These are phyloP conservation scores for Canavalia gladiata DNA, from an alignment of 306 rosid genomes.

Conservation along the genomic window DNA sequence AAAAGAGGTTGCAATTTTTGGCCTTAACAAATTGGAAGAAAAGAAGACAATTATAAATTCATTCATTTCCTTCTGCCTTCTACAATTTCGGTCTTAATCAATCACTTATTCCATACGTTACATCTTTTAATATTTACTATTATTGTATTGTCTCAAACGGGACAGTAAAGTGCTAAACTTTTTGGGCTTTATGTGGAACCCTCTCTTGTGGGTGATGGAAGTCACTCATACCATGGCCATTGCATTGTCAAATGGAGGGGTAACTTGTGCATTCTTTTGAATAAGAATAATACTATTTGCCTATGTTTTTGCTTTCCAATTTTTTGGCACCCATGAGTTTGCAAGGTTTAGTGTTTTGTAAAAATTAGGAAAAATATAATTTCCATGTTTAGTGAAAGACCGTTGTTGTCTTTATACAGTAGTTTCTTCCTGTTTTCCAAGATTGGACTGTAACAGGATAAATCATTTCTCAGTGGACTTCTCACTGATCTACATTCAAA, in stretches of 20 bases:
- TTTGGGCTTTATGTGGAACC: conserved; percentile 98
- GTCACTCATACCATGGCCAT: conserved; percentile 91
- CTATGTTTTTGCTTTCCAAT: conserved; percentile 63
- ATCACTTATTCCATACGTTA: too few species aligned
- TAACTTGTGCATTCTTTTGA: conserved; percentile 17
- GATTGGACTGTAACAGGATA: conserved; percentile 79
- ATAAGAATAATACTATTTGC: too few species aligned
- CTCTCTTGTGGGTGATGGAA: conserved; percentile 97
- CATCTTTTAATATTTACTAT: background rate
- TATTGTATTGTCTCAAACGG: conserved; percentile 50
- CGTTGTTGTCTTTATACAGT: conserved; percentile 1
- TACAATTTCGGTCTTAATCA: too few species aligned
- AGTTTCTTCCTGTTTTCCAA: conserved; percentile 58
- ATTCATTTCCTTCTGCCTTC: background rate
- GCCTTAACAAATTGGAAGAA: conserved; percentile 89
- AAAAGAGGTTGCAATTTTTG: conserved; percentile 74
- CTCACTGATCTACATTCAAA: conserved; percentile 86
- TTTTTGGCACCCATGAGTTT: conserved; percentile 97
- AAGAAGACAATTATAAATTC: conserved; percentile 57
- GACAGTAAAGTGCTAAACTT: conserved; percentile 78
- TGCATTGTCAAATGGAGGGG: conserved; percentile 91
- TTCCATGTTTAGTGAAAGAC: conserved; percentile 7
- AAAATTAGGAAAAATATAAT: conserved; percentile 40
- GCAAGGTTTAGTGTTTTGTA: conserved; percentile 75
- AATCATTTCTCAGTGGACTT: conserved; percentile 93